Evolutionary conservation across 176 grass and related monocot species (phyloP).

Genomic region (Triticum urartu): DNA sequence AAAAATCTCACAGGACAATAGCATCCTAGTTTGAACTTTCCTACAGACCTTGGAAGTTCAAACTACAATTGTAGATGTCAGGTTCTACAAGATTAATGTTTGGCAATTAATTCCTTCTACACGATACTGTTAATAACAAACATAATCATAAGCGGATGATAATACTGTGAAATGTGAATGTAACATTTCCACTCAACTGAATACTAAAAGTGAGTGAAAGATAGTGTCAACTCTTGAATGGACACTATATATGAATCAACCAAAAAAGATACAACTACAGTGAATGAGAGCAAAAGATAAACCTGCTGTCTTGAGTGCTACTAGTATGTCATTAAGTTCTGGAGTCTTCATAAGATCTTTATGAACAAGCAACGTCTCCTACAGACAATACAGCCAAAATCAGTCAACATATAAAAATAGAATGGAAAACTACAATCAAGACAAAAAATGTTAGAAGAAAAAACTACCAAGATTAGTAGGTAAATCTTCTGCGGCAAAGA

Average conservation of each 20-base stretch:
- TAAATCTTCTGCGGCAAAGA: not conserved
- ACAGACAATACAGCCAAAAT: slow-evolving; percentile 23
- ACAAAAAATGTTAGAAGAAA: slow-evolving; percentile 17
- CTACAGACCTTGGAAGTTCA: not conserved
- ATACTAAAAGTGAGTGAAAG: not conserved
- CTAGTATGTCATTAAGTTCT: slow-evolving; percentile 62
- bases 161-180: not conserved
- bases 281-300: not conserved
- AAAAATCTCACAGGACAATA: not conserved
- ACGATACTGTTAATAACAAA: not conserved
- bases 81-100: not conserved
- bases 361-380: slow-evolving; percentile 98
- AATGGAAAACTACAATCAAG: not conserved
- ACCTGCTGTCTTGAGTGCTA: slow-evolving; percentile 84
- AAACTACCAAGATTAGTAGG: not conserved
- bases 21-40: not conserved
- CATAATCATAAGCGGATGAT: not conserved
- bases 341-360: slow-evolving; percentile 62
- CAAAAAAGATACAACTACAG: not conserved
- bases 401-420: not conserved
- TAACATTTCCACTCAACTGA: not conserved
- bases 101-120: not conserved
- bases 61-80: not conserved
- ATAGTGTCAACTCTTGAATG: not conserved
- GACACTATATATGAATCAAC: not conserved